Percentiles rank a stretch among this genome's conserved stretches.
Conservation (phyloP, 2,329 filamentous ascomycete species). For the Alternaria sp. region DNA sequence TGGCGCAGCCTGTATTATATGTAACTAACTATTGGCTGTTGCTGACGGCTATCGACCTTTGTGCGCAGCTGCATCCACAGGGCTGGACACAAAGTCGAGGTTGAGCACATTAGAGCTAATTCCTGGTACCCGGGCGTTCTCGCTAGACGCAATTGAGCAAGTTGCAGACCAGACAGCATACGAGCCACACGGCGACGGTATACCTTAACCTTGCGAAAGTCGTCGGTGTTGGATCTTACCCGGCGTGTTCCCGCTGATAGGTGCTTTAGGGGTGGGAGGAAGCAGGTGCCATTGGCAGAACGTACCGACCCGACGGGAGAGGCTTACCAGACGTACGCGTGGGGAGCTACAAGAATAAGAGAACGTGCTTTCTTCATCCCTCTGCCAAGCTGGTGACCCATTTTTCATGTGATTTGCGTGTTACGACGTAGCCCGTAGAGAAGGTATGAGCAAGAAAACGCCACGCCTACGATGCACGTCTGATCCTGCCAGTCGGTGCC, state of each 20-base stretch:
- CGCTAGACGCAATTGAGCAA: not conserved
- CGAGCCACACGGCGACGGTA: not conserved
- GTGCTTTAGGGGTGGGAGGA: not conserved
- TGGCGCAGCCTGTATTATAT: not conserved
- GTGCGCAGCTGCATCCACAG: not conserved
- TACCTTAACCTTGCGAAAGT: not conserved
- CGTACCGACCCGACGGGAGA: not conserved
- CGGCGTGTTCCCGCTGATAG: not conserved
- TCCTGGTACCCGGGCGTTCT: not conserved
- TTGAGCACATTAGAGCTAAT: slow-evolving; percentile 2
- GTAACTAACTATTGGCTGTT: not conserved
- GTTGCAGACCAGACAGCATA: not conserved
- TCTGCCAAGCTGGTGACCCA: not conserved
- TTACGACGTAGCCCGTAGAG: not conserved
- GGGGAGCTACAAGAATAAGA: not conserved
- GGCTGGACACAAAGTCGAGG: not conserved
- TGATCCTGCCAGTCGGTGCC: not conserved
- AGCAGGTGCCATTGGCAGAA: not conserved
- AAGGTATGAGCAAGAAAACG: slow-evolving; percentile 2
- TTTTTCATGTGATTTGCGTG: not conserved
- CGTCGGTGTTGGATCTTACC: not conserved
- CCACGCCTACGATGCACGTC: slow-evolving; percentile 1
- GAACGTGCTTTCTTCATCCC: not conserved
- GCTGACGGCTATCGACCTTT: not conserved
- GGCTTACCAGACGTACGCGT: not conserved